A percentile compares a stretch with the other conserved stretches of the same genome.
Conservation (phyloP, 2,329 filamentous ascomycete genomes). For the Alternaria dauci region DNA sequence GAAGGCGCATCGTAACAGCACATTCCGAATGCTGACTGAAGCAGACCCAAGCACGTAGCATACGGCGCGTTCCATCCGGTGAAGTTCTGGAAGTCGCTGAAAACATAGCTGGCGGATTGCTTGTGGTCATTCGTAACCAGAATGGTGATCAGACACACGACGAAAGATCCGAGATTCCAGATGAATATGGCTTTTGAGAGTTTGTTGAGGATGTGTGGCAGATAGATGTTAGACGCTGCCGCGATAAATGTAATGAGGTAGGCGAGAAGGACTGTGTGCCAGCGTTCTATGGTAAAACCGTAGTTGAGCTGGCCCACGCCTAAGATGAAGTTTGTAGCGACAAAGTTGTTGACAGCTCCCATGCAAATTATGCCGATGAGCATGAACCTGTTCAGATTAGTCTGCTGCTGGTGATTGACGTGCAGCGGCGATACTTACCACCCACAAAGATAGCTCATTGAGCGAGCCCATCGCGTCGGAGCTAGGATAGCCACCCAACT, state of each 20-base stretch:
- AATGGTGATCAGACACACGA: slow-evolving; percentile 62
- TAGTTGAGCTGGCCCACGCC: slow-evolving; percentile 63
- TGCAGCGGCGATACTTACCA: slow-evolving; percentile 49
- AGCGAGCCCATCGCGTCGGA: slow-evolving; percentile 52
- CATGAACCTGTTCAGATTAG: slow-evolving; percentile 27
- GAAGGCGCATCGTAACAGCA: slow-evolving; percentile 59
- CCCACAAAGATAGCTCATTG: slow-evolving; percentile 51
- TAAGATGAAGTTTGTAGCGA: slow-evolving; percentile 58
- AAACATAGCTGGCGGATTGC: slow-evolving; percentile 64
- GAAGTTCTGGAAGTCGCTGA: slow-evolving; percentile 63
- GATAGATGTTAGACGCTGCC: slow-evolving; percentile 59
- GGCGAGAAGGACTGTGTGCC: slow-evolving; percentile 64
- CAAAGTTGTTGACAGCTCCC: slow-evolving; percentile 64
- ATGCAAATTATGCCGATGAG: slow-evolving; percentile 58
- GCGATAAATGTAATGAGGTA: slow-evolving; percentile 59
- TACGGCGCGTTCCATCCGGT: slow-evolving; percentile 62
- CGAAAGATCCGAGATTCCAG: slow-evolving; percentile 64
- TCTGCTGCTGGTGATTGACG: neutral
- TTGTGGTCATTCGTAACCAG: slow-evolving; percentile 64
- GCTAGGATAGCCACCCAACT: slow-evolving; percentile 66
- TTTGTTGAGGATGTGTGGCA: slow-evolving; percentile 60
- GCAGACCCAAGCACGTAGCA: slow-evolving; percentile 62
- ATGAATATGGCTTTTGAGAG: slow-evolving; percentile 60
- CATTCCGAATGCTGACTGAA: slow-evolving; percentile 65
- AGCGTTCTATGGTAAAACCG: slow-evolving; percentile 62